phyloP scores from a whole-genome alignment of 2,329 filamentous ascomycete species.

The Arachnomyces sp. region DNA sequence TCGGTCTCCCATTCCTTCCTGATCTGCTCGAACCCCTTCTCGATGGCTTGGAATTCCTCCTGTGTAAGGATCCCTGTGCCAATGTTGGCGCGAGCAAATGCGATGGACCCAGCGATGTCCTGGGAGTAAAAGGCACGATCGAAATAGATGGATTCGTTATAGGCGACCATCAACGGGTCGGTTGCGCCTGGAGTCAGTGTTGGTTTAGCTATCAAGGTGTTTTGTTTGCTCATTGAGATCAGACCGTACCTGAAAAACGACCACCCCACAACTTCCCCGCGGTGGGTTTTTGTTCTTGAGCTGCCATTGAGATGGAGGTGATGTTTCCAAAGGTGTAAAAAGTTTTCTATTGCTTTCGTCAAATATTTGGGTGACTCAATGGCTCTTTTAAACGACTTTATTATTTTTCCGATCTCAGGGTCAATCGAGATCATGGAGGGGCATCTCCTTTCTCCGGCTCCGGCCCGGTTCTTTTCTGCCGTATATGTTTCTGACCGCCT shows the following conservation, averaged over 20 bases:
- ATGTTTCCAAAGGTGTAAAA: neutral
- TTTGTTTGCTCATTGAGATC: slow-evolving; percentile 1
- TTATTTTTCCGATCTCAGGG: no score
- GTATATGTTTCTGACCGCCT: slow-evolving; percentile 27
- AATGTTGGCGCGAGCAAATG: slow-evolving; percentile 66
- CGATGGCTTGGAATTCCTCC: slow-evolving; percentile 61
- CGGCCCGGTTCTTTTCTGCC: slow-evolving; percentile 40
- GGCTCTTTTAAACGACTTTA: no score
- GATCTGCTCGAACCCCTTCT: slow-evolving; percentile 55
- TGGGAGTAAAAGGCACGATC: slow-evolving; percentile 65
- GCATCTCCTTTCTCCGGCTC: slow-evolving; percentile 15
- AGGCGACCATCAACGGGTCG: slow-evolving; percentile 70
- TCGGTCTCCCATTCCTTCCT: slow-evolving; percentile 24
- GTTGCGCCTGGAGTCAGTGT: slow-evolving; percentile 50
- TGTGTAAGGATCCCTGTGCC: slow-evolving; percentile 61
- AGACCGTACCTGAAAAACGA: slow-evolving; percentile 48
- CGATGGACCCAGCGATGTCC: slow-evolving; percentile 67
- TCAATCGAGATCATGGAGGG: no score
- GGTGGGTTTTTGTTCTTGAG: slow-evolving; percentile 7
- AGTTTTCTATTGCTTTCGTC: slow-evolving; percentile 2
- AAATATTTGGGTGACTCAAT: neutral
- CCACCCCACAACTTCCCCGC: slow-evolving; percentile 17
- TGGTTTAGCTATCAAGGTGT: slow-evolving; percentile 6
- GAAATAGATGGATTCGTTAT: slow-evolving; percentile 69
- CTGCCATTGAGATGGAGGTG: slow-evolving; percentile 1